A percentile compares a stretch with the other conserved stretches of the same genome.
Evolutionary conservation across 495 filamentous ascomycete genomes (phyloP).

Genomic region (Penicillium goetzii): DNA sequence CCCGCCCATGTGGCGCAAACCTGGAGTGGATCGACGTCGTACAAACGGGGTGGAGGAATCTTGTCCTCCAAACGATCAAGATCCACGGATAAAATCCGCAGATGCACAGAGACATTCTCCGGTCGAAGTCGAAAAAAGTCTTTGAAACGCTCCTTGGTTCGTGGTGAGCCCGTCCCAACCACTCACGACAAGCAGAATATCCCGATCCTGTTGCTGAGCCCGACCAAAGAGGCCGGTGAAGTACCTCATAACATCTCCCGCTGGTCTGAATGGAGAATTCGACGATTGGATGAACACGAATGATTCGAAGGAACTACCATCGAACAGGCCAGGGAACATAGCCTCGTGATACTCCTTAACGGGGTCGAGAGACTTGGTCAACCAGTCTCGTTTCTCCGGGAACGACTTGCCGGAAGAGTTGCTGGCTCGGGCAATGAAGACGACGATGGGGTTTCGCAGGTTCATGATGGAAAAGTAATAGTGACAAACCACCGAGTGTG

Average conservation of each 20-base stretch:
- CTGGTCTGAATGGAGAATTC: neutral
- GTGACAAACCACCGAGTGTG: too few species aligned
- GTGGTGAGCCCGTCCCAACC: neutral
- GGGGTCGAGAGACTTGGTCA: neutral
- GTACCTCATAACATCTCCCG: neutral
- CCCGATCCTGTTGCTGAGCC: neutral
- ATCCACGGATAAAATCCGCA: neutral
- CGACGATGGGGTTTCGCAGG: too few species aligned
- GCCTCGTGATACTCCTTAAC: neutral
- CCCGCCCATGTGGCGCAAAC: neutral
- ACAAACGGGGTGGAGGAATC: neutral
- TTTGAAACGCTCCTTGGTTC: neutral
- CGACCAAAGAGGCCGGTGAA: neutral
- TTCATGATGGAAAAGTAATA: too few species aligned
- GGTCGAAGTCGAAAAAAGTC: neutral
- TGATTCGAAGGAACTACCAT: neutral
- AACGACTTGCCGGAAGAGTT: too few species aligned
- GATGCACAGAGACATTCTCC: neutral
- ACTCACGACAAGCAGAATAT: neutral
- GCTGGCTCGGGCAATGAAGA: too few species aligned
- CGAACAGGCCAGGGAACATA: neutral
- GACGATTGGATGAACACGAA: neutral
- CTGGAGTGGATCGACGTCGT: neutral
- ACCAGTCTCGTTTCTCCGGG: neutral
- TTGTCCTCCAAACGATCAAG: neutral